phyloP scores from a whole-genome alignment of 2,329 filamentous ascomycete genomes.

The Helotiales sp. region DNA sequence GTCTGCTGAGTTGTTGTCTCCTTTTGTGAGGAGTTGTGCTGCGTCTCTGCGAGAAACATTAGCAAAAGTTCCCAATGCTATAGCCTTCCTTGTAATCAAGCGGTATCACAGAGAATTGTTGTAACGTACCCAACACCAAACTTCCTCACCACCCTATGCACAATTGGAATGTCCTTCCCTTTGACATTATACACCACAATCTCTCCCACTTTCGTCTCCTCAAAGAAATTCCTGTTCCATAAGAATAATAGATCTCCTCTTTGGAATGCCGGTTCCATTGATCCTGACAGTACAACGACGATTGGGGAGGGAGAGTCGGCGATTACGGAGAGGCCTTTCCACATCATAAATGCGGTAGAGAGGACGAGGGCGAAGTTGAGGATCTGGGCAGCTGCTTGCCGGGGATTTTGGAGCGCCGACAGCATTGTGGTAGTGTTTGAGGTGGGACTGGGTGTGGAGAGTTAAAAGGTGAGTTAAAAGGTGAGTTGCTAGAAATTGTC shows the following conservation, averaged over 20 bases:
- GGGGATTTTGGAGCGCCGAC: slow-evolving; percentile 57
- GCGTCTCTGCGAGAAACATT: slow-evolving; percentile 42
- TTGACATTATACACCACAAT: slow-evolving; percentile 75
- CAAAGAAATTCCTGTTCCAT: slow-evolving; percentile 54
- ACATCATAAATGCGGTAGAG: slow-evolving; percentile 72
- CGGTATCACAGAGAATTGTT: neutral
- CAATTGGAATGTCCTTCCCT: slow-evolving; percentile 95
- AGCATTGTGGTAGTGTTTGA: slow-evolving; percentile 42
- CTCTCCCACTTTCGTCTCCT: slow-evolving; percentile 67
- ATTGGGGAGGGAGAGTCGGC: slow-evolving; percentile 61
- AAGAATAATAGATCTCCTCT: slow-evolving; percentile 58
- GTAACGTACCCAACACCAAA: slow-evolving; percentile 57
- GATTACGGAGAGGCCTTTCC: slow-evolving; percentile 68
- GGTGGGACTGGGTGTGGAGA: neutral
- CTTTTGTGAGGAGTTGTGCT: slow-evolving; percentile 87
- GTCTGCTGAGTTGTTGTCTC: slow-evolving; percentile 93
- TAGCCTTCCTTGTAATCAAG: too few relatives aligned
- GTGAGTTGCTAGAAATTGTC: neutral
- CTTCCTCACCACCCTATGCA: slow-evolving; percentile 84
- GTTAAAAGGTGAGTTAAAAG: neutral
- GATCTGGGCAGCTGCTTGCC: slow-evolving; percentile 65
- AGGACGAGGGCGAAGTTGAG: slow-evolving; percentile 75
- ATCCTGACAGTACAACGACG: slow-evolving; percentile 60
- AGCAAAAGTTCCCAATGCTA: slow-evolving; percentile 3
- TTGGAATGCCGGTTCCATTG: slow-evolving; percentile 63